Conservation (phyloP, 495 filamentous ascomycete genomes). For the Pyrenula aspistea region DNA sequence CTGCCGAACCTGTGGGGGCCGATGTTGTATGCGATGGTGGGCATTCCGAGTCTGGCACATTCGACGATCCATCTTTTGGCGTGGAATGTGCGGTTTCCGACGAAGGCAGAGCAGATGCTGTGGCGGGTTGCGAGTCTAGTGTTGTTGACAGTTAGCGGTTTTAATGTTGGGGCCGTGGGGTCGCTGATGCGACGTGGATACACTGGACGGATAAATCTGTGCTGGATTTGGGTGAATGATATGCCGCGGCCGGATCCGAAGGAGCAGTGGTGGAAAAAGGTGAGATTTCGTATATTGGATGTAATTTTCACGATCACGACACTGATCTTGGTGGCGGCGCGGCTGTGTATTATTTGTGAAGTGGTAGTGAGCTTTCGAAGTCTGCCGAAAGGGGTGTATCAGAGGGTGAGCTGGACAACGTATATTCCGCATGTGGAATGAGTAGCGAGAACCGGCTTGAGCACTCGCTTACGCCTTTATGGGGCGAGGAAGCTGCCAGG, state of each 20-base stretch:
- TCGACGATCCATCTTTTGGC: constrained; percentile 2
- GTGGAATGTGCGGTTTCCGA: constrained; percentile 3
- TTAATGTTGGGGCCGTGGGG: background rate
- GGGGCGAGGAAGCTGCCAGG: too few species aligned
- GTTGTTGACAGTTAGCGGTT: background rate
- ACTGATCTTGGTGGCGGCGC: background rate
- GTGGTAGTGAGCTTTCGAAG: background rate
- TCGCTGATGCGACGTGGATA: background rate
- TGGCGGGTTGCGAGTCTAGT: constrained; percentile 7
- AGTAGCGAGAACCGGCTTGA: background rate
- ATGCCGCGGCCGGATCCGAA: background rate
- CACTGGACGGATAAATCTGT: background rate
- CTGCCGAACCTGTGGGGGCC: background rate
- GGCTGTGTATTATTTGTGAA: background rate
- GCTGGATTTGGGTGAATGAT: background rate
- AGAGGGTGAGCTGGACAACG: background rate
- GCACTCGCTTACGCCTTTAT: too few species aligned
- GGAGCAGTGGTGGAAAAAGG: background rate
- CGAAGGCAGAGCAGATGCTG: background rate
- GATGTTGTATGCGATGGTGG: background rate
- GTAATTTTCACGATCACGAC: background rate
- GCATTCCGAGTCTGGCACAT: background rate
- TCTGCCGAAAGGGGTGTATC: background rate
- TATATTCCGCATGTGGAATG: background rate
- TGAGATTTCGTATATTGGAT: background rate